phyloP scores from a whole-genome alignment of 805 yeast genomes.

The Zygoascus ofunaensis region DNA sequence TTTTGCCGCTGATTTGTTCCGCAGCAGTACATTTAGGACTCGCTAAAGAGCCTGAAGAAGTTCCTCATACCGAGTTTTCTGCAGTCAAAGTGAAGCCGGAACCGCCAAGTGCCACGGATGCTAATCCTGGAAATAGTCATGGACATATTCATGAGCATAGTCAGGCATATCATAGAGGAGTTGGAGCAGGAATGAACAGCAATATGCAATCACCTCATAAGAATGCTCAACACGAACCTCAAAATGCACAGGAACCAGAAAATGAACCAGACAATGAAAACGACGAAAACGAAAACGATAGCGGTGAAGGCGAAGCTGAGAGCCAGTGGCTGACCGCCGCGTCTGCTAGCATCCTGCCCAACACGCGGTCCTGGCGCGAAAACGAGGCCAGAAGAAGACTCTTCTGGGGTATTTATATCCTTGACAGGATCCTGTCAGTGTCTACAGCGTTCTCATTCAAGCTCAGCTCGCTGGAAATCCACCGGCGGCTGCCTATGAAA shows the following conservation, averaged over 20 bases:
- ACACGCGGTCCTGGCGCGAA: constrained; percentile 13
- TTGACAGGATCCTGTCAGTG: constrained; percentile 20
- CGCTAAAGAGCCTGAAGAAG: constrained; percentile 7
- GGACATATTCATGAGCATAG: not conserved
- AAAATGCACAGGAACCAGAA: not conserved
- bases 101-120: too few species aligned
- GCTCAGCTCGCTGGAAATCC: constrained; percentile 18
- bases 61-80: not conserved
- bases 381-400: constrained; percentile 19
- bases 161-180: not conserved
- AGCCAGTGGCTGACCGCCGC: constrained; percentile 7
- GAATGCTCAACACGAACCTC: not conserved
- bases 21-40: constrained; percentile 16
- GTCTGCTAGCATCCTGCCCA: constrained; percentile 10
- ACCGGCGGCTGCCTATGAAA: constrained; percentile 15
- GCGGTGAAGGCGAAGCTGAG: constrained; percentile 4
- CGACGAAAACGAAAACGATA: not conserved
- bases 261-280: not conserved
- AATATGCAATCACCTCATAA: not conserved
- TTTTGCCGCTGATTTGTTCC: constrained; percentile 20
- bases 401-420: constrained; percentile 21
- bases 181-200: not conserved
- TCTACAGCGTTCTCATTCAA: constrained; percentile 21
- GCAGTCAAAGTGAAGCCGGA: not conserved
- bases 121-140: too few species aligned